phyloP scores from a whole-genome alignment of 495 filamentous ascomycete genomes.

The Haplographium delicatum region DNA sequence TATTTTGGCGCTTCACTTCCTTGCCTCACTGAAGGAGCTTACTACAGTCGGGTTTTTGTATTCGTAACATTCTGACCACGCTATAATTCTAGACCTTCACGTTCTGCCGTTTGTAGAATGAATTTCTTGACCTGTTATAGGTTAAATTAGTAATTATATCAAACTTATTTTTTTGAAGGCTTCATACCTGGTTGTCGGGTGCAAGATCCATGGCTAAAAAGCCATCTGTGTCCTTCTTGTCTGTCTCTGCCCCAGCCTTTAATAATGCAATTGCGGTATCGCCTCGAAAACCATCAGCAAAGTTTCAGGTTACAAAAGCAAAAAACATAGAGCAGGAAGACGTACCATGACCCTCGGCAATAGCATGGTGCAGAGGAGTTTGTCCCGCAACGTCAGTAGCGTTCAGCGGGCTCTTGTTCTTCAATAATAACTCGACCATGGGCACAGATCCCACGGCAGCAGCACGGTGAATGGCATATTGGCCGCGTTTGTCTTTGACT shows the following conservation, averaged over 20 bases:
- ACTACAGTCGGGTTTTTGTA: not conserved
- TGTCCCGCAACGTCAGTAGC: slow-evolving; percentile 78
- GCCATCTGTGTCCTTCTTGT: slow-evolving; percentile 69
- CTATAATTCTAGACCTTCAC: slow-evolving; percentile 73
- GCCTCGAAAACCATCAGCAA: slow-evolving; percentile 26
- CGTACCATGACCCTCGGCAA: slow-evolving; percentile 82
- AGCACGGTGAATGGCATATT: slow-evolving; percentile 84
- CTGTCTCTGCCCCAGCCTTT: slow-evolving; percentile 77
- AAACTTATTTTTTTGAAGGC: no score
- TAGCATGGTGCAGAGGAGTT: slow-evolving; percentile 88
- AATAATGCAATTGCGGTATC: slow-evolving; percentile 78
- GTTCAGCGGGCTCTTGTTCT: slow-evolving; percentile 77
- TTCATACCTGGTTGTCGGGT: slow-evolving; percentile 66
- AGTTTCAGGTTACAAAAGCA: not conserved
- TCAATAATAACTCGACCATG: slow-evolving; percentile 74
- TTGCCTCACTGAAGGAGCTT: not conserved
- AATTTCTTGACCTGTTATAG: slow-evolving; percentile 75
- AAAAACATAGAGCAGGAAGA: not conserved
- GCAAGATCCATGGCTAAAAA: slow-evolving; percentile 71
- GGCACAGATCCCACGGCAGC: slow-evolving; percentile 85
- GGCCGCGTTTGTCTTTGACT: slow-evolving; percentile 78
- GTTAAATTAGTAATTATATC: slow-evolving; percentile 22
- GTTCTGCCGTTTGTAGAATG: slow-evolving; percentile 74
- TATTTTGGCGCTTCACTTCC: slow-evolving; percentile 1
- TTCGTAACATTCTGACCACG: no score